Base-by-base conservation (phyloP, 2,329 filamentous ascomycete genomes). In the Delphinella strobiligena region DNA sequence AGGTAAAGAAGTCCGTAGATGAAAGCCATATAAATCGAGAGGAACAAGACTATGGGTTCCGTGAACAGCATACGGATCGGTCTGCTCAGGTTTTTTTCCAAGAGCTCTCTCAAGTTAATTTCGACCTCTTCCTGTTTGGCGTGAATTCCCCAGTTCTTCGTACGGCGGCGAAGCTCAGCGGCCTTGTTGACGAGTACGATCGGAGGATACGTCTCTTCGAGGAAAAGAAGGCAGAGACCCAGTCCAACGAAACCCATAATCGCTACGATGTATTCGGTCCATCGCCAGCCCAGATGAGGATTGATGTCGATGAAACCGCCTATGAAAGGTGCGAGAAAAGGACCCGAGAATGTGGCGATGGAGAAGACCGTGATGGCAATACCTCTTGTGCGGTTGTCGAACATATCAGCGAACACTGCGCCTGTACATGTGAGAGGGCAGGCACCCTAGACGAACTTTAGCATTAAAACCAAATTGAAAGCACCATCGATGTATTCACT, bases 1-100 rank as follows among this genome's bases (percentile, higher is more conserved):
- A 89, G 77, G 54, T 91, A 93, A 1, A 93, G 73, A 1, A 91
- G 67, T 71, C 56, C 53, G 38, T 56, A 58, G 61, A 58, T 46
- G 43, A 55, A 57, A 2, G 52, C 50, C 60, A 63, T 65, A 49
- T 69, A 69, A 41, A 68, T 59, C 15, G 62, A 62, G 31, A 69
- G 53, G 2, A 67, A 51, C 14, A 69, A 50, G 1, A 69, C 65
- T 39, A 70, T 70, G 1, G 67, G 66, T 48, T 69, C 67, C 0
- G 62, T 64, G 47, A 68, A 62, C 4, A 70, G 54, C 47, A 69
- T 69, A 3, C 65, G 56, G 48, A 70, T 54, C 0, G 67, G 67
- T 33, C 58, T 47, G 29, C 47, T 48, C 45, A 61, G 46, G 46
- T 61, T 61, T 48, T 61, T 60, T 38, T 51, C 52, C 2, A 58